Evolutionary conservation across 2,329 filamentous ascomycete genomes (phyloP), one percentile per base, ranked within the genome.

Genomic region (Trichophyton mentagrophytes): DNA sequence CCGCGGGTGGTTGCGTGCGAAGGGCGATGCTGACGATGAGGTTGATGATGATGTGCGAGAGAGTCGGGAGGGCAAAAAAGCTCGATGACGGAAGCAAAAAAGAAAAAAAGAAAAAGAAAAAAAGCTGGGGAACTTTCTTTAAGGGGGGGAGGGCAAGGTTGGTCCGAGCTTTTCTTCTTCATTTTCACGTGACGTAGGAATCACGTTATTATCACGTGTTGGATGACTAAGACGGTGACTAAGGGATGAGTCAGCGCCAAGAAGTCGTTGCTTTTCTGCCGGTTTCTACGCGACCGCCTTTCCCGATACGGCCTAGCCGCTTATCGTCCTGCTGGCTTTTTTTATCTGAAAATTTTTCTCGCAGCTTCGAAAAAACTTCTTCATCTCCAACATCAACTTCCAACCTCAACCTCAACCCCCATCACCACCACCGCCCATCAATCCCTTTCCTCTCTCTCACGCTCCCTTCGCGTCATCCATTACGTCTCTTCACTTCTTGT

Each of bases 401-500:
- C 56, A 58, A 46, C 57, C 20, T 61, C 60, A 8, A n/a, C n/a
- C 66, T 63, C 61, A 67, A 66, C 68, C 73, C 71, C 67, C 66
- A 69, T 61, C 46, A 58, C 25, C 25, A 53, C 49, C 46, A 11
- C 11, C 46, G 8, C 61, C 51, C 51, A 44, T 27, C 61, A 60
- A 64, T 64, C 62, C 65, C 64, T 64, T 64, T 61, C 63, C 63
- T 63, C 62, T 63, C 59, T 66, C 67, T 65, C 63, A 61, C 15
- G 6, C n/a, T 44, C 65, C 64, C 68, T 67, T 60, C 9, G 60
- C 38, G 61, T 57, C 58, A 64, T 62, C 62, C 66, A 66, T 65
- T 67, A 67, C 67, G 72, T 71, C 70, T 70, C 68, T 70, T 67
- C 63, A 44, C 64, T 61, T 57, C 65, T 66, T 64, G 61, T 63